Percentiles rank a stretch among this genome's conserved stretches.
Conservation (phyloP, 352 stramenopile genomes). For the Globisporangium recalcitrans region DNA sequence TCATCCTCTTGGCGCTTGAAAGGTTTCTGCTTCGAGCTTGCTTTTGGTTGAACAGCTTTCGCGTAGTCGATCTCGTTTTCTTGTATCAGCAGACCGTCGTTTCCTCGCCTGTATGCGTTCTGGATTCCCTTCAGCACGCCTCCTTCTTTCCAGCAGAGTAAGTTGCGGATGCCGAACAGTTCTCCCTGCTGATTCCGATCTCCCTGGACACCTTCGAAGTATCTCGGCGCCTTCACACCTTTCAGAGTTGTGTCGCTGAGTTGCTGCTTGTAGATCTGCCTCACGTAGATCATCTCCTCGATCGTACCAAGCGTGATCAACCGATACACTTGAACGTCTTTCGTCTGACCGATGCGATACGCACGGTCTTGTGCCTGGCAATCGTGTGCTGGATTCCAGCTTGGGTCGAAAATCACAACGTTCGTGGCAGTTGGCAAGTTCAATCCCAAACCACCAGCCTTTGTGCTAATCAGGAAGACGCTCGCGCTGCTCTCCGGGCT, state of each 20-base stretch:
- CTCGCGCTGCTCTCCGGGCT: constrained; percentile 39
- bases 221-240: constrained; percentile 53
- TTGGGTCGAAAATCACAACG: constrained; percentile 85
- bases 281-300: constrained; percentile 87
- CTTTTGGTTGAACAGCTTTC: background rate
- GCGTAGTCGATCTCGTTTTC: constrained; percentile 54
- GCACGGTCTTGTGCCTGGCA: constrained; percentile 79
- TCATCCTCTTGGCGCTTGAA: constrained; percentile 13
- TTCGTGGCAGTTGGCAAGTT: constrained; percentile 79
- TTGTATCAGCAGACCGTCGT: constrained; percentile 50
- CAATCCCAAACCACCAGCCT: constrained; percentile 65
- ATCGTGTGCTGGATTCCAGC: constrained; percentile 85
- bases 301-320: constrained; percentile 82
- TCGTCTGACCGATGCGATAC: constrained; percentile 84
- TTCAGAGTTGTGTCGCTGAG: constrained; percentile 79
- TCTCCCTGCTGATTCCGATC: constrained; percentile 69
- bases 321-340: constrained; percentile 81
- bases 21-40: background rate
- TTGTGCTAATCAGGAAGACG: constrained; percentile 79
- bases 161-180: constrained; percentile 71
- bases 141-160: constrained; percentile 69
- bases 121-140: constrained; percentile 75
- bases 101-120: constrained; percentile 51
- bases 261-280: constrained; percentile 87
- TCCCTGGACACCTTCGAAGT: constrained; percentile 79